These are phyloP conservation scores for Coemansia sp. DNA, from an alignment of 192 early-diverging fungal species.

Conservation along the genomic window DNA sequence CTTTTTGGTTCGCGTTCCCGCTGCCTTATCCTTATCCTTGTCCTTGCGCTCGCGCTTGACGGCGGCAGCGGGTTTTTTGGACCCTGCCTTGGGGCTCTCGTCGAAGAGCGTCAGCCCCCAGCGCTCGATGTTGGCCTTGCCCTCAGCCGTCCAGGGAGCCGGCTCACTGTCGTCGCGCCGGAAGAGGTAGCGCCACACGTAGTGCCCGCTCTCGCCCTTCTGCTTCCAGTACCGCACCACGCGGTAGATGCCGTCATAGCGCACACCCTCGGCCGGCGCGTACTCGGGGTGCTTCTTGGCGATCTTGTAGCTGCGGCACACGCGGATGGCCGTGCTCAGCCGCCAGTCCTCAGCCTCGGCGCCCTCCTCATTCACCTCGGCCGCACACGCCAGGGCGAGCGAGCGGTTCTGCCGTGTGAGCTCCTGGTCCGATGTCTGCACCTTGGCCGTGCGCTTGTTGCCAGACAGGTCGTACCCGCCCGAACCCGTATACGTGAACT, in stretches of 20 bases:
- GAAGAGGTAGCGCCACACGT: slow-evolving; percentile 65
- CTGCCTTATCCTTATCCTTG: background rate
- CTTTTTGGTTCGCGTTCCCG: background rate
- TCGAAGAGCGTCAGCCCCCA: slow-evolving; percentile 52
- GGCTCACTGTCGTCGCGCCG: slow-evolving; percentile 64
- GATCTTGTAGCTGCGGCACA: slow-evolving; percentile 57
- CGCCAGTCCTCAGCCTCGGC: slow-evolving; percentile 56
- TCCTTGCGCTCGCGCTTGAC: background rate
- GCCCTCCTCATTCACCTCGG: slow-evolving; percentile 47
- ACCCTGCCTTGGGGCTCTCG: background rate
- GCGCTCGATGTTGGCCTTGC: slow-evolving; percentile 42
- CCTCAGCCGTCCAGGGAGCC: slow-evolving; percentile 64
- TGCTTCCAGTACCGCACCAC: slow-evolving; percentile 66
- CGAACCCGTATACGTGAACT: slow-evolving; percentile 69
- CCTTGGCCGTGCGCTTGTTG: slow-evolving; percentile 56
- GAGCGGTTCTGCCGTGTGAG: slow-evolving; percentile 60
- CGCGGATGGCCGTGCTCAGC: slow-evolving; percentile 58
- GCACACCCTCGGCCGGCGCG: slow-evolving; percentile 56
- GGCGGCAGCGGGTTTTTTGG: background rate
- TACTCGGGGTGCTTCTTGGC: slow-evolving; percentile 51
- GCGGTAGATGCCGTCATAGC: slow-evolving; percentile 71
- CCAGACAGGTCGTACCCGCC: slow-evolving; percentile 61
- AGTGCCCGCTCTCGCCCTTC: slow-evolving; percentile 46
- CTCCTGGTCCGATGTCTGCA: slow-evolving; percentile 60
- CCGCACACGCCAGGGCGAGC: slow-evolving; percentile 60